Evolutionary conservation across 1,284 basidiomycete species (phyloP), one percentile per base, ranked within the genome.

Genomic region (Pseudozyma sp.): DNA sequence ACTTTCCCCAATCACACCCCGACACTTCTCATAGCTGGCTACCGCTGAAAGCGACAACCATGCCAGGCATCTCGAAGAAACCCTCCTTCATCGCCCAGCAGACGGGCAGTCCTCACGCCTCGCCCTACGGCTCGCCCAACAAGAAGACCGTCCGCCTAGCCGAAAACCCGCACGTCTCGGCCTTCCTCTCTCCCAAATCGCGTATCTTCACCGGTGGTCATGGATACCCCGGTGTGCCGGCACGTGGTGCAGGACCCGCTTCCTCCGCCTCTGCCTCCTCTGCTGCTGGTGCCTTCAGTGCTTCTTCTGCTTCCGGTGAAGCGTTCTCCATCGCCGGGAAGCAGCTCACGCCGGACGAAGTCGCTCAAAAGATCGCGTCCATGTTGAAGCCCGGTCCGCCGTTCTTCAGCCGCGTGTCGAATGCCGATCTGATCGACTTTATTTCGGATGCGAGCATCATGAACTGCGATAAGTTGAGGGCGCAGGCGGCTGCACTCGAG

Each of bases 321-420:
- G 58, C 62, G 3, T 61, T 68, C 35, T 64, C 65, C 10, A 57
- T 73, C 30, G 33, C 60, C 7, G 70, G 70, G 34, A 69, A 64
- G 46, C 69, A 76, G 48, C 46, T 78, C 17, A 67, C 73, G 4
- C 76, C 76, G 1, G 72, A 76, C 13, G 72, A 78, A 50, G 67
- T 78, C 5, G 77, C 76, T 1, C 61, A 71, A 29, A 80, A 81
- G 74, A 69, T 81, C 55, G 79, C 79, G 9, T 68, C 64, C 13
- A 71, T 81, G 65, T 74, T 81, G 54, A 67, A 70, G 24, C 79
- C 79, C 1, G 79, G 79, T 33, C 78, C 78, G 11, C 79, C 79
- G 2, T 81, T 81, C 54, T 81, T 77, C 58, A 65, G 56, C n/a
- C 64, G 62, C n/a, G 71, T 78, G 7, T 68, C 68, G 11, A 79